A percentile compares a stretch with the other conserved stretches of the same genome.
Conservation (phyloP, 2,329 filamentous ascomycete species). For the Cylindrodendrum hubeiense region DNA sequence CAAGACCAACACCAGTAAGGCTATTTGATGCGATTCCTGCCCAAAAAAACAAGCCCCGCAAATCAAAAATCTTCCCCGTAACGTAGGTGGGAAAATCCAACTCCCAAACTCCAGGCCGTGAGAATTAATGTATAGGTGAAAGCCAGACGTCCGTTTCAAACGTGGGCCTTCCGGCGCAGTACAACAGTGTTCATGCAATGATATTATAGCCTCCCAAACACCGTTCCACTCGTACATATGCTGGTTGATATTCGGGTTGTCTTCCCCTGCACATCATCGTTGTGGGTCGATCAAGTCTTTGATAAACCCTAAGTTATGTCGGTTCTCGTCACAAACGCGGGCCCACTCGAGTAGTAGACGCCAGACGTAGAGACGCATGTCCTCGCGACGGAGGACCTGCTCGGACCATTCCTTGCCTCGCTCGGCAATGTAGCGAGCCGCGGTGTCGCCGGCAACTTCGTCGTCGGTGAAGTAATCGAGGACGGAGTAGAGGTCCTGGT, state of each 20-base stretch:
- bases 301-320: slow-evolving; percentile 58
- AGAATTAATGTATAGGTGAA: slow-evolving; percentile 39
- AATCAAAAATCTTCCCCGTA: slow-evolving; percentile 2
- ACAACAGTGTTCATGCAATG: slow-evolving; percentile 7
- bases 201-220: slow-evolving; percentile 18
- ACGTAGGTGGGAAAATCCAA: slow-evolving; percentile 12
- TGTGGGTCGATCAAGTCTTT: slow-evolving; percentile 52
- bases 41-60: slow-evolving; percentile 3
- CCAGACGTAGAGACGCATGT: slow-evolving; percentile 76
- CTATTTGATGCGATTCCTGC: slow-evolving; percentile 1
- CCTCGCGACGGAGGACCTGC: slow-evolving; percentile 71
- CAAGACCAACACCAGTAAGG: background rate
- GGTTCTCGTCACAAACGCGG: slow-evolving; percentile 60
- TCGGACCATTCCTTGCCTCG: slow-evolving; percentile 72
- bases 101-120: slow-evolving; percentile 43
- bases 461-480: slow-evolving; percentile 75
- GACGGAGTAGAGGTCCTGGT: slow-evolving; percentile 74
- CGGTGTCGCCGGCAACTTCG: slow-evolving; percentile 59
- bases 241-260: slow-evolving; percentile 22
- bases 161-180: slow-evolving; percentile 14
- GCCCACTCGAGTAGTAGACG: slow-evolving; percentile 71
- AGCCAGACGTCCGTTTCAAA: slow-evolving; percentile 4
- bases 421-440: slow-evolving; percentile 71
- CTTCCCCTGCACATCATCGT: slow-evolving; percentile 19
- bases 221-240: slow-evolving; percentile 23